A percentile compares a stretch with the other conserved stretches of the same genome.
Conservation (phyloP, 768 basidiomycete species). For the Amanita rimosa region DNA sequence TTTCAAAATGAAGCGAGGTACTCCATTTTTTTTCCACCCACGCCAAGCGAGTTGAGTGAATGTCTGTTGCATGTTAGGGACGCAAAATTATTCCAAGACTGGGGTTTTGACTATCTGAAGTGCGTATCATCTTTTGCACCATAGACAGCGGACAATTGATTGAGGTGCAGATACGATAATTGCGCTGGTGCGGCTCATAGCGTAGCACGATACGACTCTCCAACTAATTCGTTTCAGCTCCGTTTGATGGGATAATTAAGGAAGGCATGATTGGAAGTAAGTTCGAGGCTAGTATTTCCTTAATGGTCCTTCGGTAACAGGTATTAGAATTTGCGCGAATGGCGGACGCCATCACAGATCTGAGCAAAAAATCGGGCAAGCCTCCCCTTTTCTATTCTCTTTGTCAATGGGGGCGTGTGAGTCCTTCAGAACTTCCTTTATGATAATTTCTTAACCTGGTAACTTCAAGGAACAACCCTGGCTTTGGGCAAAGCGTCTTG, state of each 20-base stretch:
- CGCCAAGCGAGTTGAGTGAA: neutral
- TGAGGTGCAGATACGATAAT: conserved; percentile 41
- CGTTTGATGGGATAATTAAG: conserved; percentile 43
- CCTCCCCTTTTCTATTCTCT: conserved; percentile 48
- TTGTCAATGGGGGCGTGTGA: conserved; percentile 60
- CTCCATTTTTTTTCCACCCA: neutral
- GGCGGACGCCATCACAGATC: conserved; percentile 42
- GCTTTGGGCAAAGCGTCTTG: conserved; percentile 48
- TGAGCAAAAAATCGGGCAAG: conserved; percentile 35
- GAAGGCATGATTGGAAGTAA: conserved; percentile 45
- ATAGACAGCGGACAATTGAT: neutral
- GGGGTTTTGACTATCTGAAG: conserved; percentile 62
- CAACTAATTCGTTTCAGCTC: conserved; percentile 21
- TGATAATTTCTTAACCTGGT: neutral
- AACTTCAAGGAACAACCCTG: conserved; percentile 44
- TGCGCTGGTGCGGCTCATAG: conserved; percentile 33
- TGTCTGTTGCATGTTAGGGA: conserved; percentile 24
- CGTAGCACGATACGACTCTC: neutral
- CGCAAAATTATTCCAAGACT: conserved; percentile 44
- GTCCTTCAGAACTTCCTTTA: conserved; percentile 9
- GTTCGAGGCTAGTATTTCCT: conserved; percentile 10
- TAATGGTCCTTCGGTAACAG: neutral
- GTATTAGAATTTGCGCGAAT: conserved; percentile 45
- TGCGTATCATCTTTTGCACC: conserved; percentile 15
- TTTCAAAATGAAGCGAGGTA: conserved; percentile 50